Evolutionary conservation across 164 flowering plant species (phyloP).

Genomic region (Vitis vinifera): ASM3070453v1 NC_081815.1:5883501-5884000

Average conservation of each 20-base stretch:
- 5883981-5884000: too few species aligned
- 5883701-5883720: slow-evolving; percentile 67
- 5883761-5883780: slow-evolving; percentile 61
- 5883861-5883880: too few species aligned
- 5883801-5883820: too few species aligned
- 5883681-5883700: slow-evolving; percentile 91
- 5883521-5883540: slow-evolving; percentile 40
- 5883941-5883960: too few species aligned
- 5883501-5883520: too few species aligned
- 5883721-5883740: slow-evolving; percentile 89
- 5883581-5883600: slow-evolving; percentile 97
- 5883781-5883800: background rate
- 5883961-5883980: too few species aligned
- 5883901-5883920: too few species aligned
- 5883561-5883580: slow-evolving; percentile 97
- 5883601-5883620: slow-evolving; percentile 74
- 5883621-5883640: slow-evolving; percentile 98
- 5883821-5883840: too few species aligned
- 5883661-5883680: slow-evolving; percentile 97
- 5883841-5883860: too few species aligned
- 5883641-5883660: slow-evolving; percentile 65
- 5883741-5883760: slow-evolving; percentile 95
- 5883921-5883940: too few species aligned
- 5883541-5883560: slow-evolving; percentile 84
- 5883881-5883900: too few species aligned